A percentile compares a stretch with the other conserved stretches of the same genome.
These are phyloP conservation scores for Cladobotryum mycophilum DNA, from an alignment of 2,329 filamentous ascomycete genomes.

Conservation along the genomic window DNA sequence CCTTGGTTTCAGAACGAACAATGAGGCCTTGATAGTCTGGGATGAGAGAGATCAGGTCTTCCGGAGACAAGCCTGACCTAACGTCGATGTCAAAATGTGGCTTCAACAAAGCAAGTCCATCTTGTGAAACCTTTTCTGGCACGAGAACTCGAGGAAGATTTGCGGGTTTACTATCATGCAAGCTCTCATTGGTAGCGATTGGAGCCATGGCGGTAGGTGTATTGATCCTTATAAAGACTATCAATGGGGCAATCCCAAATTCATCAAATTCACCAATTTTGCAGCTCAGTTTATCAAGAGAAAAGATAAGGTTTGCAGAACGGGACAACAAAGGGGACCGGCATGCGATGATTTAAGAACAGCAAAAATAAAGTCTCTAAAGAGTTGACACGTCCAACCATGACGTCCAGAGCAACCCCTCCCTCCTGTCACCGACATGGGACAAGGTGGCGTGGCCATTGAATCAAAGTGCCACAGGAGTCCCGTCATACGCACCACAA, in stretches of 20 bases:
- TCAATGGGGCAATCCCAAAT: not conserved
- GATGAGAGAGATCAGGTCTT: slow-evolving; percentile 61
- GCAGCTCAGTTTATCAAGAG: not conserved
- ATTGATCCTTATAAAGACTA: not conserved
- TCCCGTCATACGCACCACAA: not conserved
- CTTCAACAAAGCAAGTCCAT: slow-evolving; percentile 64
- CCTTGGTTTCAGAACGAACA: slow-evolving; percentile 75
- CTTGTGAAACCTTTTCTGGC: slow-evolving; percentile 73
- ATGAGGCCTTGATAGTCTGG: slow-evolving; percentile 69
- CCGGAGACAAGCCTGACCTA: slow-evolving; percentile 52
- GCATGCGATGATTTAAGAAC: not conserved
- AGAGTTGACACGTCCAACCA: no score
- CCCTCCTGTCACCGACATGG: not conserved
- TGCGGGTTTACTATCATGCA: slow-evolving; percentile 3
- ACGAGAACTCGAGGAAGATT: slow-evolving; percentile 54
- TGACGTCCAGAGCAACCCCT: not conserved
- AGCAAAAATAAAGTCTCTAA: no score
- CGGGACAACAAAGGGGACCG: not conserved
- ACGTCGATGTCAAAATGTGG: slow-evolving; percentile 65
- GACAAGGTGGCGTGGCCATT: not conserved
- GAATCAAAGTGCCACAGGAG: not conserved
- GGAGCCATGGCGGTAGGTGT: slow-evolving; percentile 20
- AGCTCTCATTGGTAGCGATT: slow-evolving; percentile 17
- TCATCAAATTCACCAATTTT: not conserved
- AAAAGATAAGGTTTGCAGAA: not conserved